Conservation (phyloP, 2,329 filamentous ascomycete species). For the Nemania sp. region DNA sequence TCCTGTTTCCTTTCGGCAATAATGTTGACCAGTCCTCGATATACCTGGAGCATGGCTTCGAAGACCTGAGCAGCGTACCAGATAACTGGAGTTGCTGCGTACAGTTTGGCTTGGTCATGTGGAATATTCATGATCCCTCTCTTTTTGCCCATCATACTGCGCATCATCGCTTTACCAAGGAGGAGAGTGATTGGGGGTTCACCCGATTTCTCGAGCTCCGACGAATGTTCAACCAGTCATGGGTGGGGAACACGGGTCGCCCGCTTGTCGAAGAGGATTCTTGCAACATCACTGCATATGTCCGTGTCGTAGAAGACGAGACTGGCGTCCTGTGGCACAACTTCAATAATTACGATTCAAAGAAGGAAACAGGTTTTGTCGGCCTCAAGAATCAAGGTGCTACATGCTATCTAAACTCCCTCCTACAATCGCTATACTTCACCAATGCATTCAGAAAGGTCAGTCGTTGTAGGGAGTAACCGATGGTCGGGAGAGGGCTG, state of each 20-base stretch:
- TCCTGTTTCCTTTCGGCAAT: slow-evolving; percentile 95
- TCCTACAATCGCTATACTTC: slow-evolving; percentile 83
- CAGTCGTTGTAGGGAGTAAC: slow-evolving; percentile 29
- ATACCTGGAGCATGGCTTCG: slow-evolving; percentile 94
- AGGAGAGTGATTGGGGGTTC: slow-evolving; percentile 98
- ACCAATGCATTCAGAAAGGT: slow-evolving; percentile 94
- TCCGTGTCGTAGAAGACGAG: slow-evolving; percentile 82
- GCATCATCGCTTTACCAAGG: slow-evolving; percentile 94
- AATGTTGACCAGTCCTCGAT: slow-evolving; percentile 92
- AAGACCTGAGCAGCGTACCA: slow-evolving; percentile 71
- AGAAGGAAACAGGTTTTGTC: slow-evolving; percentile 97
- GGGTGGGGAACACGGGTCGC: slow-evolving; percentile 69
- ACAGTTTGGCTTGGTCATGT: slow-evolving; percentile 91
- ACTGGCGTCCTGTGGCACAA: slow-evolving; percentile 91
- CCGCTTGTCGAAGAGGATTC: slow-evolving; percentile 78
- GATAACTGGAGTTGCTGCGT: slow-evolving; percentile 97
- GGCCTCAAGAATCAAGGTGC: slow-evolving; percentile 96
- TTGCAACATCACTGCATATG: slow-evolving; percentile 81
- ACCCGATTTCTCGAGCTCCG: slow-evolving; percentile 92
- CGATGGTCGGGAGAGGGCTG: slow-evolving; percentile 1
- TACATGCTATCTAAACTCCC: slow-evolving; percentile 84
- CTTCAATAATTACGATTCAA: slow-evolving; percentile 96
- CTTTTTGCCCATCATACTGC: slow-evolving; percentile 80
- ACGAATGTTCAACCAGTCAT: slow-evolving; percentile 78
- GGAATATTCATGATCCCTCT: slow-evolving; percentile 91